Evolutionary conservation across 2,329 filamentous ascomycete species (phyloP).

Genomic region (Cladosporium sphaerospermum): DNA sequence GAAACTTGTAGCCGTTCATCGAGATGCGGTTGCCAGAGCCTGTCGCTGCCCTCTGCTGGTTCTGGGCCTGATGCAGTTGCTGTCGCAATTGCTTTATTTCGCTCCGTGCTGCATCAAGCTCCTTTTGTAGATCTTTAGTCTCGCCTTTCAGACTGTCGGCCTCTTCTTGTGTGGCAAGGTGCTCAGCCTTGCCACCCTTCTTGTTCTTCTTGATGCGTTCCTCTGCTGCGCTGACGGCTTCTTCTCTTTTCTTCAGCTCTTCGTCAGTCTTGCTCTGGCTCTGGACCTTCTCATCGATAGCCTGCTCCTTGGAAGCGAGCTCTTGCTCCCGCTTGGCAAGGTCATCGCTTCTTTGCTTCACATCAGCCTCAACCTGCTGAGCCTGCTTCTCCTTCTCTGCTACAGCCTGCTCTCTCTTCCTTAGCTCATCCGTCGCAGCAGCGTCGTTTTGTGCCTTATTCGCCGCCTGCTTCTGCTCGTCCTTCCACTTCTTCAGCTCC

Average conservation of each 20-base stretch:
- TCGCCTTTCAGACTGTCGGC: background rate
- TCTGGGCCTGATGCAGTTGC: background rate
- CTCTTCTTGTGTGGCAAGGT: constrained; percentile 5
- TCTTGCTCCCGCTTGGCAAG: constrained; percentile 1
- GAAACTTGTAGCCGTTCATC: background rate
- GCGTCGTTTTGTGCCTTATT: background rate
- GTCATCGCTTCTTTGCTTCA: background rate
- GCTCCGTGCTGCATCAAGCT: background rate
- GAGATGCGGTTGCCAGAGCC: background rate
- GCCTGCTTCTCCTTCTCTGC: background rate
- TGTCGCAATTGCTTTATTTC: background rate
- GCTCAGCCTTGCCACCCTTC: constrained; percentile 8
- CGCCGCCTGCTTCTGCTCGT: constrained; percentile 6
- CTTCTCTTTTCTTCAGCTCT: constrained; percentile 11
- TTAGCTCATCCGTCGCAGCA: background rate
- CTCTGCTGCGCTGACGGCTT: constrained; percentile 10
- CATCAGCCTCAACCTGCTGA: background rate
- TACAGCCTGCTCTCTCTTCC: background rate
- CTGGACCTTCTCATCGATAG: background rate
- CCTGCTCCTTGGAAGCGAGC: background rate
- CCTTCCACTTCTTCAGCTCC: constrained; percentile 12
- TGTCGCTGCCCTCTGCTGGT: background rate
- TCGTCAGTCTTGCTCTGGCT: constrained; percentile 8
- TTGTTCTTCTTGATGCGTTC: constrained; percentile 12
- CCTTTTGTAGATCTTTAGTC: background rate